Evolutionary conservation across 2,329 filamentous ascomycete species (phyloP).

Genomic region (Exophiala bonariae): DNA sequence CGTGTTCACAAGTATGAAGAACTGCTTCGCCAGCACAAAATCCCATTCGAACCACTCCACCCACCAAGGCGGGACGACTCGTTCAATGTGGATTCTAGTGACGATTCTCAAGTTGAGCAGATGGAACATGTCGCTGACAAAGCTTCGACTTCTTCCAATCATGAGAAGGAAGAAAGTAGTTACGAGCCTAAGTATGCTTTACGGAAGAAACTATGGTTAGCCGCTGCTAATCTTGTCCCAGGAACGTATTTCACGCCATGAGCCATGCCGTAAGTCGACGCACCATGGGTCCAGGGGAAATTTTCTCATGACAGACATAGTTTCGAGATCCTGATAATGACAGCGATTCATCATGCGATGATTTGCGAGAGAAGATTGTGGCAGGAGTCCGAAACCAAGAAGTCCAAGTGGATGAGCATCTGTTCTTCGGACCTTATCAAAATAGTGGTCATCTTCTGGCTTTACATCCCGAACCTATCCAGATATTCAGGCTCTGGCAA

Average conservation of each 20-base stretch:
- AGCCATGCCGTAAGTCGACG: background rate
- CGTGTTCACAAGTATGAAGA: constrained; percentile 68
- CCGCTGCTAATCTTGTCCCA: background rate
- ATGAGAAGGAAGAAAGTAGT: background rate
- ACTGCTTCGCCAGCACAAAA: constrained; percentile 64
- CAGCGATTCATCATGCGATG: background rate
- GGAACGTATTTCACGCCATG: background rate
- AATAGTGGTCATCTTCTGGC: constrained; percentile 40
- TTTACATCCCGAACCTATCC: constrained; percentile 63
- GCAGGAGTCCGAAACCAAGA: constrained; percentile 45
- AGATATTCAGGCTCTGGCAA: constrained; percentile 59
- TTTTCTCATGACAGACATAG: background rate
- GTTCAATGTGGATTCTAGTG: background rate
- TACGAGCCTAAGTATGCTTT: background rate
- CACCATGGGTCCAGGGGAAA: background rate
- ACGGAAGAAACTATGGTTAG: background rate
- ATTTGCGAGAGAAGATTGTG: background rate
- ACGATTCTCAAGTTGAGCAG: background rate
- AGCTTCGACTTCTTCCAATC: background rate
- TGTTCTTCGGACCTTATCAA: constrained; percentile 50
- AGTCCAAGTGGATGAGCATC: constrained; percentile 44
- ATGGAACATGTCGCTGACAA: too few relatives aligned
- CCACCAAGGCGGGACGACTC: constrained; percentile 17
- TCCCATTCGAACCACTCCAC: constrained; percentile 66
- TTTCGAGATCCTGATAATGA: background rate